phyloP scores from a whole-genome alignment of 129 eudicot species.

The Flaveria sonorensis region DNA sequence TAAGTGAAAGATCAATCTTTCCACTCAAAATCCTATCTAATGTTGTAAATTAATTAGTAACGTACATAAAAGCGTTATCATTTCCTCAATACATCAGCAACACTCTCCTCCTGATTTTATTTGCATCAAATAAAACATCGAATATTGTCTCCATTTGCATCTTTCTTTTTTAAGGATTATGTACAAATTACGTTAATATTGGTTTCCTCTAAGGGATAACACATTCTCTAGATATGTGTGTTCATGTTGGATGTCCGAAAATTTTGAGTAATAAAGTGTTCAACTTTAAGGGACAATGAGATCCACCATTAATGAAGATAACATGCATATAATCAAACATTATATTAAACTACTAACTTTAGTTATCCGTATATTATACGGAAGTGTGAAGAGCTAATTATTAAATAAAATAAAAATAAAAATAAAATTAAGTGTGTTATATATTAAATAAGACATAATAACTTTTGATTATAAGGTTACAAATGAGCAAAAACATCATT shows the following conservation, averaged over 20 bases:
- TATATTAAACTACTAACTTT: neutral
- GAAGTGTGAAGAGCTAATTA: no score
- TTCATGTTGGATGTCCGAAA: constrained; percentile 33
- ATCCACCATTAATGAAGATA: constrained; percentile 35
- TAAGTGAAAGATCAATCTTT: no score
- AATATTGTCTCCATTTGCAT: neutral
- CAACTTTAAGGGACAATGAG: constrained; percentile 22
- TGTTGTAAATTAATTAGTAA: neutral
- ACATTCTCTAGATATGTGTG: constrained; percentile 13
- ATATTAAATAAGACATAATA: no score
- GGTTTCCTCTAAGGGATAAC: constrained; percentile 3
- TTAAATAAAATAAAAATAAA: no score
- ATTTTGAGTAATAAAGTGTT: constrained; percentile 27
- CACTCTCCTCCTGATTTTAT: neutral
- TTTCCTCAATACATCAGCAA: neutral
- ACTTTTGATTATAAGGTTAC: no score
- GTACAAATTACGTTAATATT: neutral
- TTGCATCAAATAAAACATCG: constrained; percentile 1
- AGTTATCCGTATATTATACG: no score
- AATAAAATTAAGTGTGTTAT: no score
- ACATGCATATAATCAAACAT: constrained; percentile 40
- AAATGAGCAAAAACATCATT: no score
- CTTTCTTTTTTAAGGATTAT: constrained; percentile 1
- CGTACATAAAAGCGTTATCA: neutral
- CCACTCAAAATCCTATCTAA: neutral